A percentile compares a stretch with the other conserved stretches of the same genome.
These are phyloP conservation scores for Fraxinus baroniana DNA, from an alignment of 305 asterid species.

Conservation along the genomic window DNA sequence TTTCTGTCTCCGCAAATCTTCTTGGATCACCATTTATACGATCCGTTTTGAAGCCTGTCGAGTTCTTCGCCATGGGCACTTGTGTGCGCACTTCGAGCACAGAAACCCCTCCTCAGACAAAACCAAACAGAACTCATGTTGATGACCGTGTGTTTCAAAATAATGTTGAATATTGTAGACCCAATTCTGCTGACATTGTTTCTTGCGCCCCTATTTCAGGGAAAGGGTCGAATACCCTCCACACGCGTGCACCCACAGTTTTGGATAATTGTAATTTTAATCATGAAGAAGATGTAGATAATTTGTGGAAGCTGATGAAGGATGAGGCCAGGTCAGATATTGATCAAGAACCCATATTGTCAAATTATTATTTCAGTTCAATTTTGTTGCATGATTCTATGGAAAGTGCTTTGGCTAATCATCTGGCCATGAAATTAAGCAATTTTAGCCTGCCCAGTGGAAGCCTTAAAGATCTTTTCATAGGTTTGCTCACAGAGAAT, in stretches of 20 bases:
- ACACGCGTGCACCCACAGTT: background rate
- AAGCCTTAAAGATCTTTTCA: no score
- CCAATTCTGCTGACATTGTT: conserved; percentile 26
- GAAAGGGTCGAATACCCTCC: conserved; percentile 1
- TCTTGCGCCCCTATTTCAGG: conserved; percentile 30
- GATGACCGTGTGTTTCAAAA: conserved; percentile 28
- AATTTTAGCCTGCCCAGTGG: no score
- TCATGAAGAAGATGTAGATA: no score
- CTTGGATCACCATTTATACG: conserved; percentile 8
- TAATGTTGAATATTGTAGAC: conserved; percentile 29
- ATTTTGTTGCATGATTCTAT: no score
- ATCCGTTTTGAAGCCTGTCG: conserved; percentile 2
- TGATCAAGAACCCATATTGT: no score
- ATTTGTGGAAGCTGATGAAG: no score
- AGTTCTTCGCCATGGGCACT: conserved; percentile 35
- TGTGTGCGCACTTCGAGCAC: conserved; percentile 41
- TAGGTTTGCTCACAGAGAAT: no score
- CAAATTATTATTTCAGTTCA: no score
- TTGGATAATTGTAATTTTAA: no score
- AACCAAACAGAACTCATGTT: background rate
- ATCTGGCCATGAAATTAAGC: no score
- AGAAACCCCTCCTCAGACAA: conserved; percentile 28
- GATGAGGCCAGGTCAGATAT: no score
- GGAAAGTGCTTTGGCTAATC: no score
- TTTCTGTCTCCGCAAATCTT: background rate